Conservation (phyloP, 306 rosid genomes). For the Erythrophleum fordii region DNA sequence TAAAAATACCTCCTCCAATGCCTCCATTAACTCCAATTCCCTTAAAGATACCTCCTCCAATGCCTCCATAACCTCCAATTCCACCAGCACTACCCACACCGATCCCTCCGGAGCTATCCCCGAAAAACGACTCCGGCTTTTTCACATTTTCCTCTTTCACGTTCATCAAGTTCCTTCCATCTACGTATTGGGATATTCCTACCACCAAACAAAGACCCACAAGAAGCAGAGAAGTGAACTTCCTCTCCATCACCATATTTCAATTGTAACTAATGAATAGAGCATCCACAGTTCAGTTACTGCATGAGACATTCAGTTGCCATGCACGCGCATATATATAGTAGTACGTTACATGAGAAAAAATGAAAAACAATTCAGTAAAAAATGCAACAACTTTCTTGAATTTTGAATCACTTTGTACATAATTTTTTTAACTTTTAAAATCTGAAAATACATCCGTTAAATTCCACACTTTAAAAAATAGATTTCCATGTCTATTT, state of each 20-base stretch:
- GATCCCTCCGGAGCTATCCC: slow-evolving; percentile 33
- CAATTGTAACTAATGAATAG: not conserved
- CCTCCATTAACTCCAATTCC: slow-evolving; percentile 30
- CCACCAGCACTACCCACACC: slow-evolving; percentile 23
- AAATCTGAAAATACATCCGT: not conserved
- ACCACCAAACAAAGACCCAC: slow-evolving; percentile 44
- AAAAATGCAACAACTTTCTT: not conserved
- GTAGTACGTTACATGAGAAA: slow-evolving; percentile 11
- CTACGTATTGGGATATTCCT: slow-evolving; percentile 39
- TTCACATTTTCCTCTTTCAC: slow-evolving; percentile 45
- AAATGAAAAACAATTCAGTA: not conserved
- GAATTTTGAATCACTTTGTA: not conserved
- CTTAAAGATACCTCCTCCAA: slow-evolving; percentile 22
- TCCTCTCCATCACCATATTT: slow-evolving; percentile 41
- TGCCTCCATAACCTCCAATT: slow-evolving; percentile 38
- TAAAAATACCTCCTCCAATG: not conserved
- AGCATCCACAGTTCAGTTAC: slow-evolving; percentile 32
- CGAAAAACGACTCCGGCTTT: slow-evolving; percentile 49
- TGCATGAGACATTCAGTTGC: slow-evolving; percentile 14
- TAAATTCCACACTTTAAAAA: no score
- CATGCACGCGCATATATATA: slow-evolving; percentile 45
- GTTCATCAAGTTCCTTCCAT: slow-evolving; percentile 50
- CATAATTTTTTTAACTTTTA: not conserved
- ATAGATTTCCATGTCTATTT: not conserved
- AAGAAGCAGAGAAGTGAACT: slow-evolving; percentile 40